phyloP scores from a whole-genome alignment of 345 rosid genomes.

The Gossypium turneri region DNA sequence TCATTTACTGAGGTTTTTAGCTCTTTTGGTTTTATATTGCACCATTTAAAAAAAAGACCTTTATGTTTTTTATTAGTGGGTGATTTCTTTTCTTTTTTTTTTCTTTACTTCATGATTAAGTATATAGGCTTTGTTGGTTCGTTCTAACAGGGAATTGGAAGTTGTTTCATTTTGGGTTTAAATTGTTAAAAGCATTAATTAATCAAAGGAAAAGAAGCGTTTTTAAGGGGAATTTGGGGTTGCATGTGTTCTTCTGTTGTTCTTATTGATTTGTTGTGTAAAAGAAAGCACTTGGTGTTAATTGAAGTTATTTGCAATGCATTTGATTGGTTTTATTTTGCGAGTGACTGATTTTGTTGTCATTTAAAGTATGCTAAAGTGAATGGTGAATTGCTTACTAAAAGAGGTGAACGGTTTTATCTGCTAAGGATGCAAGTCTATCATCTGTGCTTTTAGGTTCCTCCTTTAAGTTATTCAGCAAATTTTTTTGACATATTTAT shows the following conservation, averaged over 20 bases:
- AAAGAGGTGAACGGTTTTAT: neutral
- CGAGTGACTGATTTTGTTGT: neutral
- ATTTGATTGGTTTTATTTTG: neutral
- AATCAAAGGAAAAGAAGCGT: neutral
- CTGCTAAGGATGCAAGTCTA: neutral
- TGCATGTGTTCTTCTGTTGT: neutral
- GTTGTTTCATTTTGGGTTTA: neutral
- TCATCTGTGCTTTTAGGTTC: slow-evolving; percentile 23
- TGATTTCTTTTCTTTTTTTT: neutral
- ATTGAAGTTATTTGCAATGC: neutral
- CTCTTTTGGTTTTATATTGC: neutral
- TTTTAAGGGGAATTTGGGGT: neutral
- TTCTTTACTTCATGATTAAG: neutral
- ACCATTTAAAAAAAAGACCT: neutral
- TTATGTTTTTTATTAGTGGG: neutral
- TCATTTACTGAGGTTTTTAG: neutral
- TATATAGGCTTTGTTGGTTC: neutral
- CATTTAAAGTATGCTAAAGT: neutral
- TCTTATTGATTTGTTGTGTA: neutral
- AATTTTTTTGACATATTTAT: slow-evolving; percentile 8
- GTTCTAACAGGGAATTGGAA: neutral
- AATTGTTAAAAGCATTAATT: neutral
- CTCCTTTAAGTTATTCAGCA: neutral
- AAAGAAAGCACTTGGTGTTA: neutral
- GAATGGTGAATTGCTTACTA: neutral